These are phyloP conservation scores for Candida albicans DNA, from an alignment of 1,139 yeast genomes.

Conservation along the genomic window DNA sequence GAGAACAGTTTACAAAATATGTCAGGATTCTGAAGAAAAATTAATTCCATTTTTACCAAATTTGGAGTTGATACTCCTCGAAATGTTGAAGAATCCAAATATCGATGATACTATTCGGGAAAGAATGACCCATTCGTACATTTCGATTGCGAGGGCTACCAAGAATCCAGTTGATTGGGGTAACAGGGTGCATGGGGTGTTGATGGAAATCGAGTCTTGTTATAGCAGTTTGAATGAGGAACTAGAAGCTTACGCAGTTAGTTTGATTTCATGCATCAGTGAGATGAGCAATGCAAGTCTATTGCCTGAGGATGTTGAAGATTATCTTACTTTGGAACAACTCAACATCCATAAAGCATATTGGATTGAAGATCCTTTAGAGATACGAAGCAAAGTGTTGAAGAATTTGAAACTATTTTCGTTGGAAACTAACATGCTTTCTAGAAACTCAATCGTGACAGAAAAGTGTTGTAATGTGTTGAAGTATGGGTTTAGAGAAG, in stretches of 20 bases:
- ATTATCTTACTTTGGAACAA: slow-evolving; percentile 32
- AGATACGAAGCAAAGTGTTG: slow-evolving; percentile 41
- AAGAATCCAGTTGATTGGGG: slow-evolving; percentile 40
- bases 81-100: slow-evolving; percentile 47
- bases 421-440: slow-evolving; percentile 30
- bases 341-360: slow-evolving; percentile 26
- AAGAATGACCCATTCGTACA: slow-evolving; percentile 58
- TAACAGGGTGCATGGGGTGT: slow-evolving; percentile 19
- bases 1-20: slow-evolving; percentile 57
- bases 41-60: slow-evolving; percentile 49
- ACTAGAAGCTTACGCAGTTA: slow-evolving; percentile 46
- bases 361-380: slow-evolving; percentile 44
- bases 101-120: slow-evolving; percentile 57
- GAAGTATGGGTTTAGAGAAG: slow-evolving; percentile 56
- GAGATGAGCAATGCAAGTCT: slow-evolving; percentile 70
- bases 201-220: slow-evolving; percentile 20
- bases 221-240: neutral
- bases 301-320: slow-evolving; percentile 56
- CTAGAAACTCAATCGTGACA: slow-evolving; percentile 41
- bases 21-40: slow-evolving; percentile 57
- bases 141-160: slow-evolving; percentile 59
- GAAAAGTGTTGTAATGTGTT: slow-evolving; percentile 60
- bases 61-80: slow-evolving; percentile 52
- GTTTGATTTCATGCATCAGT: slow-evolving; percentile 60
- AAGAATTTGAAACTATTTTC: slow-evolving; percentile 41